Conservation (phyloP, 257 asterid genomes). For the Nyctanthes arbortristis region DNA sequence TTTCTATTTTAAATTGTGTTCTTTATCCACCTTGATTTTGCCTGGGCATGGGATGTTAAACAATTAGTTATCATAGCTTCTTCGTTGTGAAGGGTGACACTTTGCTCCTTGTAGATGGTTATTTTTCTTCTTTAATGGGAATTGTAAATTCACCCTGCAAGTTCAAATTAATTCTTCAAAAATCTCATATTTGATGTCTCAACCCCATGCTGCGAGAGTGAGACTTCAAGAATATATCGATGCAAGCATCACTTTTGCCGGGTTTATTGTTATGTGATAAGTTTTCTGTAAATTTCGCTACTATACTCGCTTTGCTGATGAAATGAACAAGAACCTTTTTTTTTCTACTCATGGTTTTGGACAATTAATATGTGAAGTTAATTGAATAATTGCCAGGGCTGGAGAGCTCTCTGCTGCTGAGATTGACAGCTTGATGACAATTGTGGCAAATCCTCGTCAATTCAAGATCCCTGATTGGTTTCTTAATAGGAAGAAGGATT, state of each 20-base stretch:
- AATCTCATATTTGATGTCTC: neutral
- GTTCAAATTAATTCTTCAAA: neutral
- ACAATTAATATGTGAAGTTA: too few relatives aligned
- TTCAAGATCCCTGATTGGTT: conserved; percentile 16
- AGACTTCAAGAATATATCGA: too few relatives aligned
- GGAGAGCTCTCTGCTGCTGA: conserved; percentile 28
- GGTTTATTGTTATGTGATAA: too few relatives aligned
- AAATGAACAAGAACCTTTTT: neutral
- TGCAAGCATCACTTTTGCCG: too few relatives aligned
- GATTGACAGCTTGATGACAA: conserved; percentile 20
- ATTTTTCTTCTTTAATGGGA: neutral
- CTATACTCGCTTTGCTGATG: neutral
- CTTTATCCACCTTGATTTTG: neutral
- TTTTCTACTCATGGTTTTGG: neutral
- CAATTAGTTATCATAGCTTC: neutral
- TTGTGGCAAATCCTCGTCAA: conserved; percentile 3
- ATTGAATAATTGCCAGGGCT: conserved; percentile 17
- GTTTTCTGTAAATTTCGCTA: too few relatives aligned
- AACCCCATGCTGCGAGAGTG: neutral
- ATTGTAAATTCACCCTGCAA: neutral
- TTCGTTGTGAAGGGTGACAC: neutral
- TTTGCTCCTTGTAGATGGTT: neutral
- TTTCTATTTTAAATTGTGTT: neutral
- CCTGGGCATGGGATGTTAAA: neutral
- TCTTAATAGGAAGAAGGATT: conserved; percentile 26